Evolutionary conservation across 2,329 filamentous ascomycete species (phyloP).

Genomic region (Stylonectria norvegica): DNA sequence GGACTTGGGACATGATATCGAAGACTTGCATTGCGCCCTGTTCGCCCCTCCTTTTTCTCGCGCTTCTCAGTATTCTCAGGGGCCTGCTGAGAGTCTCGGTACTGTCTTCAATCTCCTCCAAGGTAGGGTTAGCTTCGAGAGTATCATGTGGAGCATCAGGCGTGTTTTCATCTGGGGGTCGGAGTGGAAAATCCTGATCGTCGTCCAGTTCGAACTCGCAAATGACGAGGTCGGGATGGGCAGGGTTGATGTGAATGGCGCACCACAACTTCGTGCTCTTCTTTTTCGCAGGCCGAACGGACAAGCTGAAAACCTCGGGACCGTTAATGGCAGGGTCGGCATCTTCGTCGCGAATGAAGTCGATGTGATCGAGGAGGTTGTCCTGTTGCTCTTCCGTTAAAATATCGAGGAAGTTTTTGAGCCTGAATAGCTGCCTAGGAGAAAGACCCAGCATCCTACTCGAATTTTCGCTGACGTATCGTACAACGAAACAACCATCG

Average conservation of each 20-base stretch:
- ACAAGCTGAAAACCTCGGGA: slow-evolving; percentile 80
- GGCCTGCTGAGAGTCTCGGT: slow-evolving; percentile 74
- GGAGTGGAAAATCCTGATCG: slow-evolving; percentile 64
- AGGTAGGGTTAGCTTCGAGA: slow-evolving; percentile 66
- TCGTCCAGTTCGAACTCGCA: slow-evolving; percentile 89
- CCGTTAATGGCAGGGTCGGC: slow-evolving; percentile 72
- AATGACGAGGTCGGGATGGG: slow-evolving; percentile 68
- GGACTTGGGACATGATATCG: slow-evolving; percentile 87
- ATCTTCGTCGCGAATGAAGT: slow-evolving; percentile 82
- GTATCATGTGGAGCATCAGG: slow-evolving; percentile 70
- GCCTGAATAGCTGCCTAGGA: slow-evolving; percentile 69
- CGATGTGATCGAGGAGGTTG: slow-evolving; percentile 78
- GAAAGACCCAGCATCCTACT: slow-evolving; percentile 71
- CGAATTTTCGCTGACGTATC: slow-evolving; percentile 80
- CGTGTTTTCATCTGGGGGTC: slow-evolving; percentile 56
- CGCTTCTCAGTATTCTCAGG: slow-evolving; percentile 70
- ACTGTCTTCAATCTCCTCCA: slow-evolving; percentile 71
- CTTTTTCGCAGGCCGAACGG: slow-evolving; percentile 58
- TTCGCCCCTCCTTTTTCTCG: slow-evolving; percentile 71
- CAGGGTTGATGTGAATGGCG: slow-evolving; percentile 72
- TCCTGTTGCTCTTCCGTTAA: slow-evolving; percentile 80
- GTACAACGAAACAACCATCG: slow-evolving; percentile 65
- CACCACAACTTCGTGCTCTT: slow-evolving; percentile 75
- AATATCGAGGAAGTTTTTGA: slow-evolving; percentile 78
- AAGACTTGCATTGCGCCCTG: slow-evolving; percentile 86